Base-by-base conservation (phyloP, 371 early-diverging fungal genomes). In the Fennellomyces sp. region DNA sequence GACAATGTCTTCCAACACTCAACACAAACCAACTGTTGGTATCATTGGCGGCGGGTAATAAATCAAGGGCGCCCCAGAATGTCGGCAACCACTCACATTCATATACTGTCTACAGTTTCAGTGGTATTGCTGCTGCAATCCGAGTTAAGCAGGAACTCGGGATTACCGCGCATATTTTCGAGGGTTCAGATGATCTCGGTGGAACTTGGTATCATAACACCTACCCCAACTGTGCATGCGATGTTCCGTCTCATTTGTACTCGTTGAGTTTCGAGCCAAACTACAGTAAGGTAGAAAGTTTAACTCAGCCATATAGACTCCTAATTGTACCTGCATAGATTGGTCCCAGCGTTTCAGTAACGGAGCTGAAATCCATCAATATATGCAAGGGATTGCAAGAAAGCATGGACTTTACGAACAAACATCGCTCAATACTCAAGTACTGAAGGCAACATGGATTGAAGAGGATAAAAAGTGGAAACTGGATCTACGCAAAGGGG, bases 121-220 rank as follows among this genome's bases (percentile, higher is more conserved):
- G 45, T 21, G 45, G 45, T 21, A 45, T 45, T 5, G 70, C 72
- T 60, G 76, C 87, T 23, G 86, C 81, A 1, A 79, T 85, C 26
- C 80, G 81, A 27, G 63, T 85, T 0, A 72, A 80, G 59, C 72
- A 81, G 13, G 59, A 83, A 31, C 60, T 86, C 38, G 76, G 78
- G 25, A 64, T 83, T 35, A 61, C 30, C 47, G 75, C 66, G 51
- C 69, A 72, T 30, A 64, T 88, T 17, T 84, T 76, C 58, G 89
- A 88, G 55, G 69, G 68, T 25, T 72, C 71, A n/a, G 63, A 72
- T 5, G 81, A 78, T 29, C 58, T 87, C 10, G 87, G 87, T 2
- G 89, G 87, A 7, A 85, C 84, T 10, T 88, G 89, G 89, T 69
- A 72, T 53, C 75, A 80, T 0, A 62, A 69, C n/a, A 81, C 82